Percentiles rank a stretch among this genome's conserved stretches.
These are phyloP conservation scores for Trypanosoma platydactyli DNA, from an alignment of 208 protist species.

Conservation along the genomic window DNA sequence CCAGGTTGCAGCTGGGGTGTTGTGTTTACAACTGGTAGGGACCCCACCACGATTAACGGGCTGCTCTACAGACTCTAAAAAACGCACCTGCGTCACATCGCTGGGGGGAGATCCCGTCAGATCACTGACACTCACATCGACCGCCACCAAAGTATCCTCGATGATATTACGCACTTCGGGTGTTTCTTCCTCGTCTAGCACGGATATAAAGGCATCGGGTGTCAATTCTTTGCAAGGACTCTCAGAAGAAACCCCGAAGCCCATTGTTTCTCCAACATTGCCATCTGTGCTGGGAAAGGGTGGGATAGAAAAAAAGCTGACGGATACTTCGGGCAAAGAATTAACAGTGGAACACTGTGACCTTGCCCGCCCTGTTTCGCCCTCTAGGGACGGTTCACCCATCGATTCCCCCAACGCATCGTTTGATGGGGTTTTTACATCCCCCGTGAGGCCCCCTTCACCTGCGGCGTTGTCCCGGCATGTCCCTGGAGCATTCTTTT, in stretches of 20 bases:
- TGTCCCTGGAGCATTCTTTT: not conserved
- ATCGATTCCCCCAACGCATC: not conserved
- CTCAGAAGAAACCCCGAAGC: too few species aligned
- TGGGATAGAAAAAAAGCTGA: not conserved
- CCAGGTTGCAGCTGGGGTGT: not conserved
- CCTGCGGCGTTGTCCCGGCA: not conserved
- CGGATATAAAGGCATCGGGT: too few species aligned
- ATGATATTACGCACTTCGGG: not conserved
- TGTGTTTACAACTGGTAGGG: not conserved
- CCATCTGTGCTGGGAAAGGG: not conserved
- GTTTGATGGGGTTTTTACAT: not conserved
- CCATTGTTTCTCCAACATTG: too few species aligned
- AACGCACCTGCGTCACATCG: not conserved
- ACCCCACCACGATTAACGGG: too few species aligned
- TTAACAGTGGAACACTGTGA: too few species aligned
- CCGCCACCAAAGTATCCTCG: not conserved
- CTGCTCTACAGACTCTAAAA: too few species aligned
- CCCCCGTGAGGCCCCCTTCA: not conserved
- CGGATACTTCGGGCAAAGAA: not conserved
- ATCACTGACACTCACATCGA: constrained; percentile 27
- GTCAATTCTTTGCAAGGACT: too few species aligned
- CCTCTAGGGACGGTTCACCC: too few species aligned
- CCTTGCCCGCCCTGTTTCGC: not conserved
- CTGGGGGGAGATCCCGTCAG: constrained; percentile 6
- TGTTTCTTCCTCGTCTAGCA: not conserved